Evolutionary conservation across 352 stramenopile species (phyloP).

Genomic region (Phytophthora sojae): DNA sequence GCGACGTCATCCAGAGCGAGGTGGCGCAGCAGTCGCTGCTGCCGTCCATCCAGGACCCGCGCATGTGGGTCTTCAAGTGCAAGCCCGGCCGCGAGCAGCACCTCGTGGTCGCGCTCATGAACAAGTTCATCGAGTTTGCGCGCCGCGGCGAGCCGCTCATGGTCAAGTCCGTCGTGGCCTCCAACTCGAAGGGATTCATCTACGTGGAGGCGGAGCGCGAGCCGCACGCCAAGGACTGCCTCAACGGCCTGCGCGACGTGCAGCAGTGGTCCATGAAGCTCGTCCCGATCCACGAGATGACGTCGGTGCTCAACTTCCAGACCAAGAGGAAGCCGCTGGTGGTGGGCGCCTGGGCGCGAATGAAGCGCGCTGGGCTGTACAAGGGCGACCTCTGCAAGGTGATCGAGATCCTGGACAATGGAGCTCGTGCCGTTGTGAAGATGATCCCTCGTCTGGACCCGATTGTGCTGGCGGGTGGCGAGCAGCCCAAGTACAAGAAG

Average conservation of each 20-base stretch:
- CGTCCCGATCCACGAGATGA: constrained; percentile 92
- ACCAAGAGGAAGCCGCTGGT: constrained; percentile 85
- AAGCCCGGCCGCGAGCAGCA: constrained; percentile 90
- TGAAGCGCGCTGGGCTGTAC: constrained; percentile 89
- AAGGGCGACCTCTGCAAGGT: constrained; percentile 91
- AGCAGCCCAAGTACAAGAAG: constrained; percentile 91
- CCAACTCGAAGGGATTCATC: constrained; percentile 91
- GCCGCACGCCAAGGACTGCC: constrained; percentile 83
- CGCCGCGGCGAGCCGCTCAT: constrained; percentile 83
- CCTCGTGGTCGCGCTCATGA: constrained; percentile 89
- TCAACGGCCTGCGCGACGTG: constrained; percentile 87
- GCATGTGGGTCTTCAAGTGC: constrained; percentile 93
- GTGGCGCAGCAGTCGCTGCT: constrained; percentile 89
- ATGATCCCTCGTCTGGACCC: constrained; percentile 87
- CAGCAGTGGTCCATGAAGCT: constrained; percentile 91
- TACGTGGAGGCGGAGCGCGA: constrained; percentile 91
- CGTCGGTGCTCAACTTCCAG: constrained; percentile 87
- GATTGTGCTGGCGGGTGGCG: constrained; percentile 72
- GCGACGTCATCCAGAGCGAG: constrained; percentile 85
- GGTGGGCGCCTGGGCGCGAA: constrained; percentile 80
- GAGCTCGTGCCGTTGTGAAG: constrained; percentile 83
- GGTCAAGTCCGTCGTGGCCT: constrained; percentile 89
- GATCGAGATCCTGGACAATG: constrained; percentile 88
- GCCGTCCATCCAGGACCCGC: constrained; percentile 89
- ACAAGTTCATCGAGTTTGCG: constrained; percentile 90